phyloP scores from a whole-genome alignment of 164 flowering plant species.

The Stephania yunnanensis region DNA sequence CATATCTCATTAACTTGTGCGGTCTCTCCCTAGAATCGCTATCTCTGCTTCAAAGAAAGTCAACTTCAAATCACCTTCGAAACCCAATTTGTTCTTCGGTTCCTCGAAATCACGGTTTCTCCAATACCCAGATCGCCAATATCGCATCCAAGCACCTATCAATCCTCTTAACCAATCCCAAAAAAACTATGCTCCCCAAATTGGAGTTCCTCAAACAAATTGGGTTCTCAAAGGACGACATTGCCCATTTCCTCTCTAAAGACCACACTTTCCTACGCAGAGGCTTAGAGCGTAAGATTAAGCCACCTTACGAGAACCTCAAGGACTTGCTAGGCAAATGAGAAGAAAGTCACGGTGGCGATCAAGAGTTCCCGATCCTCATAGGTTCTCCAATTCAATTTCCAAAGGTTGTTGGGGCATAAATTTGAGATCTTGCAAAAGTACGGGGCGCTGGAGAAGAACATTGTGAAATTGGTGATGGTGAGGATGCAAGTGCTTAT shows the following conservation, averaged over 20 bases:
- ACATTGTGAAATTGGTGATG: not conserved
- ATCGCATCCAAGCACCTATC: constrained; percentile 13
- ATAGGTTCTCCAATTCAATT: not conserved
- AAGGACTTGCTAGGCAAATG: constrained; percentile 8
- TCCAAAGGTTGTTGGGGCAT: not conserved
- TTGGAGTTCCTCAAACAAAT: constrained; percentile 27
- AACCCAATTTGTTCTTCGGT: not conserved
- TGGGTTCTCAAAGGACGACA: constrained; percentile 14
- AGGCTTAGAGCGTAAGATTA: constrained; percentile 21
- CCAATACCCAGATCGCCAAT: constrained; percentile 11
- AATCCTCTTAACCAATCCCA: constrained; percentile 18
- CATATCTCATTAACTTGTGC: constrained; percentile 9
- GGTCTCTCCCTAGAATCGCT: constrained; percentile 8
- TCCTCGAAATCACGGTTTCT: constrained; percentile 4
- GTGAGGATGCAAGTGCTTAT: not conserved
- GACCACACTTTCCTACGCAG: constrained; percentile 8
- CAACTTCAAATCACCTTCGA: not conserved
- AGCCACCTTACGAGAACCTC: constrained; percentile 21
- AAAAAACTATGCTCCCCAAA: constrained; percentile 32
- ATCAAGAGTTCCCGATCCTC: not conserved
- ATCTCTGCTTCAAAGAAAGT: not conserved
- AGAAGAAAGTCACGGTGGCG: constrained; percentile 10
- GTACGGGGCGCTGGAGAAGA: constrained; percentile 17
- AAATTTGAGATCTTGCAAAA: constrained; percentile 17
- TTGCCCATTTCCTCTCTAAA: constrained; percentile 7